A percentile compares a stretch with the other conserved stretches of the same genome.
Conservation (phyloP, 164 flowering plant genomes). For the Magnolia kwangsiensis region DNA sequence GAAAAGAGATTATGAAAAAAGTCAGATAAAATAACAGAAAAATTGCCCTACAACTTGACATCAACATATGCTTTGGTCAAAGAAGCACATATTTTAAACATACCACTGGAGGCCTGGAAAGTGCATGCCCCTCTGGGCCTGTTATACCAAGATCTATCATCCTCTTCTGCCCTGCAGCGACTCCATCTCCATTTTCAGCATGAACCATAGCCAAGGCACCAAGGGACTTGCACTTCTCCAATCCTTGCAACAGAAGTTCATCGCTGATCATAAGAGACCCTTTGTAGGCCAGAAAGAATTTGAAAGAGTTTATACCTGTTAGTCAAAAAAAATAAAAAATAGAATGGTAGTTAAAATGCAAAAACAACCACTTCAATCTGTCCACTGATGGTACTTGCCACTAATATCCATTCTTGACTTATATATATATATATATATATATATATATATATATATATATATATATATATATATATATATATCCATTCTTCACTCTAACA, state of each 20-base stretch:
- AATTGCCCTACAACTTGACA: background rate
- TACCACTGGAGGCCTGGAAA: constrained; percentile 95
- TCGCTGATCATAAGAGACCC: constrained; percentile 75
- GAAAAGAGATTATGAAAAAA: background rate
- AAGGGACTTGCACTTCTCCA: constrained; percentile 89
- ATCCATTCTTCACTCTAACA: too few relatives aligned
- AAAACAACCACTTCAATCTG: background rate
- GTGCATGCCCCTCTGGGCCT: constrained; percentile 98
- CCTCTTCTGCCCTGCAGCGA: constrained; percentile 78
- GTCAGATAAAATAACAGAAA: background rate
- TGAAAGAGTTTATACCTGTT: constrained; percentile 91
- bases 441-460: too few relatives aligned
- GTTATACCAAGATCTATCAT: constrained; percentile 94
- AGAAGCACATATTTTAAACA: background rate
- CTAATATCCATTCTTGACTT: too few relatives aligned
- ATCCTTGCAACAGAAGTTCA: constrained; percentile 73
- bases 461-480: too few relatives aligned
- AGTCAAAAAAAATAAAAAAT: background rate
- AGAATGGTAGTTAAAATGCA: background rate
- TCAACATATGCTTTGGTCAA: background rate
- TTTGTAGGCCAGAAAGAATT: constrained; percentile 91
- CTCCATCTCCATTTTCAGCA: constrained; percentile 99
- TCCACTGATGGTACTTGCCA: too few relatives aligned
- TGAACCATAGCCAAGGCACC: constrained; percentile 98
- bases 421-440: too few relatives aligned